Evolutionary conservation across 176 grass and related monocot species (phyloP).

Genomic region (Poa annua): DNA sequence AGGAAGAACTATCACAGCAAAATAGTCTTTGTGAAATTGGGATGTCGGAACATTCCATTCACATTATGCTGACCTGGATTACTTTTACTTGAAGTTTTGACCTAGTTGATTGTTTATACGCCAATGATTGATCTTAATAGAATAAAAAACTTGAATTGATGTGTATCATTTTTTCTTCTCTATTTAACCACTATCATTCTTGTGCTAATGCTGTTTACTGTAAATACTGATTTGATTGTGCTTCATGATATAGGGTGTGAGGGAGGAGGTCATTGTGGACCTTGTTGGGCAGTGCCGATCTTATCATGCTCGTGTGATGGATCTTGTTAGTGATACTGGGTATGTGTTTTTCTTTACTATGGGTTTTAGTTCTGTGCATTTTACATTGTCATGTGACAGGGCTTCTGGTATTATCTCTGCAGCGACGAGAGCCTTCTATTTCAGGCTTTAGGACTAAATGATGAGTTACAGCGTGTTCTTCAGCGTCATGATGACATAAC

Average conservation of each 20-base stretch:
- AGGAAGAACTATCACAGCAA: neutral
- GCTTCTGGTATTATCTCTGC: slow-evolving; percentile 43
- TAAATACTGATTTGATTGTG: slow-evolving; percentile 35
- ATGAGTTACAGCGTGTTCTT: slow-evolving; percentile 88
- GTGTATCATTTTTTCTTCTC: slow-evolving; percentile 2
- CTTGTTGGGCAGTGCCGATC: slow-evolving; percentile 91
- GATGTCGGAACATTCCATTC: neutral
- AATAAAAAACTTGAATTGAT: slow-evolving; percentile 11
- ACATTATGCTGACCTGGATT: neutral
- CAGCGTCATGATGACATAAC: slow-evolving; percentile 89
- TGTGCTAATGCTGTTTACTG: slow-evolving; percentile 3
- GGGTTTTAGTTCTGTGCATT: slow-evolving; percentile 18
- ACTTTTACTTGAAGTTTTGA: slow-evolving; percentile 10
- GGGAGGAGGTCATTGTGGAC: slow-evolving; percentile 89
- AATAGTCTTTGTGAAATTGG: neutral
- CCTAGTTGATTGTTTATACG: neutral
- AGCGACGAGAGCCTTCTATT: slow-evolving; percentile 91
- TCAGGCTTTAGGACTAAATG: slow-evolving; percentile 89
- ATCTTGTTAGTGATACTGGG: slow-evolving; percentile 89
- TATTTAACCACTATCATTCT: neutral
- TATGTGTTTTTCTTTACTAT: slow-evolving; percentile 36
- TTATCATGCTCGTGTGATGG: slow-evolving; percentile 77
- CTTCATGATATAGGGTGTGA: slow-evolving; percentile 65
- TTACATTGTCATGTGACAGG: slow-evolving; percentile 21
- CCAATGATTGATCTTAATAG: neutral